A percentile compares a stretch with the other conserved stretches of the same genome.
Evolutionary conservation across 345 rosid species (phyloP).

Genomic region (Dovyalis caffra): DNA sequence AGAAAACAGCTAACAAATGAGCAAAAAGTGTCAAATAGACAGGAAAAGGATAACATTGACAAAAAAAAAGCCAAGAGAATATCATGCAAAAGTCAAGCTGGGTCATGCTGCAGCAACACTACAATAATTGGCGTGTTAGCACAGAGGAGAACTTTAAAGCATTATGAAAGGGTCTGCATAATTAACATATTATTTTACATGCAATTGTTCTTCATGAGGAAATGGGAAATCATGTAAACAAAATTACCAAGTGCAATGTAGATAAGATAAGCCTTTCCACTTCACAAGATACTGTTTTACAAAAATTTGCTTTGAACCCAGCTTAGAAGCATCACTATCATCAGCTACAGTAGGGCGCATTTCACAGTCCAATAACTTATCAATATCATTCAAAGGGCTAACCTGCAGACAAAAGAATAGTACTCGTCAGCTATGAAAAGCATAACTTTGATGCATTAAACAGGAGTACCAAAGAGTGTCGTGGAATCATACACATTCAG

Average conservation of each 20-base stretch:
- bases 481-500: constrained; percentile 72
- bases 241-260: constrained; percentile 90
- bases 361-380: constrained; percentile 88
- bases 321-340: constrained; percentile 58
- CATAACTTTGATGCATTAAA: constrained; percentile 3
- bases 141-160: constrained; percentile 2
- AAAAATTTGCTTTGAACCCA: constrained; percentile 67
- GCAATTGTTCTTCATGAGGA: neutral
- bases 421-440: constrained; percentile 21
- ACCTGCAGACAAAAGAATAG: constrained; percentile 56
- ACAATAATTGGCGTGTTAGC: neutral
- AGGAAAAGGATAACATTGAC: neutral
- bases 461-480: constrained; percentile 6
- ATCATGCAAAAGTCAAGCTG: neutral
- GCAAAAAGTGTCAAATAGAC: constrained; percentile 10
- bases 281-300: constrained; percentile 97
- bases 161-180: neutral
- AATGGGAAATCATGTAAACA: neutral
- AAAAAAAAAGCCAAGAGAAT: neutral
- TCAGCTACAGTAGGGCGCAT: constrained; percentile 86
- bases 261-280: constrained; percentile 98
- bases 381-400: constrained; percentile 92
- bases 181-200: neutral
- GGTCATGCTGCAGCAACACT: neutral
- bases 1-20: constrained; percentile 1